Evolutionary conservation across 129 eudicot species (phyloP), one percentile per base, ranked within the genome.

Genomic region (Rutidosis leptorrhynchoides): DNA sequence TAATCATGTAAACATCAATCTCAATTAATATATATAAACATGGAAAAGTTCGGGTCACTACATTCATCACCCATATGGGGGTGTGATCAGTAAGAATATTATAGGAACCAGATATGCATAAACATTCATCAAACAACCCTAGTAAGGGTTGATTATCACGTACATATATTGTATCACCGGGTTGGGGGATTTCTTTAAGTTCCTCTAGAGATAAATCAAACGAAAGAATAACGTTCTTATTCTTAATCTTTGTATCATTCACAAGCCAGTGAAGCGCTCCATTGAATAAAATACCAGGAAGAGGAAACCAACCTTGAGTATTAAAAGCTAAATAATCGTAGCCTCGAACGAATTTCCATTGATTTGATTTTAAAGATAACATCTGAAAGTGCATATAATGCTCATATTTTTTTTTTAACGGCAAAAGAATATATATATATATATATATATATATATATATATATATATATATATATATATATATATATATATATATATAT

Each of bases 131-230:
- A 2, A 52, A 7, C 5, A 0, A 7, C 58, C 58, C 27, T 0
- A 52, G 58, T 52, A 0, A 2, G 27, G 6, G 20, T 0, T 0
- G 0, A 53, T 53, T 2, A 53, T 53, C 58, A 24, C 58, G 21
- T 5, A 53, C 28, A 53, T 53, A 53, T 7, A 2, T 3, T 5
- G 16, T 1, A 12, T 53, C 58, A 53, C 21, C 58, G 9, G 28
- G 58, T 53, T 21, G 58, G 14, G 58, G 58, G 58, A 53, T 17
- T 53, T 53, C 58, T 53, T 2, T 53, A 53, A 53, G 21, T 22
- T 17, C 21, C 27, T 53, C 58, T 53, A 53, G 58, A 53, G 28
- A 53, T 53, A 53, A 53, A 53, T 53, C 58, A 53, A 53, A 53
- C 0, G 58, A 21, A 12, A 53, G 58, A 53, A 53, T 53, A 21